phyloP scores from a whole-genome alignment of 169 alveolate species.

The Amoebophrya sp. region DNA sequence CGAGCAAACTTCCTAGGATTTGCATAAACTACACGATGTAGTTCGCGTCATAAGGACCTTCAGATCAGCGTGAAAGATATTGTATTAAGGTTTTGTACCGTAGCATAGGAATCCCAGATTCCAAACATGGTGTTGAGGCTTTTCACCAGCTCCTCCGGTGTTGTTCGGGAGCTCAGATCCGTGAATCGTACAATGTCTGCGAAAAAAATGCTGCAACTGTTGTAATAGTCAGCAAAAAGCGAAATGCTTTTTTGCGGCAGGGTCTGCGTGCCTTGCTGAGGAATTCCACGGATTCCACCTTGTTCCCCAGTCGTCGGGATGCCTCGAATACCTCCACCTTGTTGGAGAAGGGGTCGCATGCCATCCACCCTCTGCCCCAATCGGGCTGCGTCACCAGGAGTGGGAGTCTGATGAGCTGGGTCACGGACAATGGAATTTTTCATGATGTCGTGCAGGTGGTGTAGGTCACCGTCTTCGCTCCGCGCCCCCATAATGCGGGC shows the following conservation, averaged over 20 bases:
- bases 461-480: not conserved
- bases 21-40: no score
- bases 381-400: not conserved
- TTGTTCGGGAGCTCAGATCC: not conserved
- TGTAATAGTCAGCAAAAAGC: not conserved
- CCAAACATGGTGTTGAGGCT: not conserved
- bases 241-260: not conserved
- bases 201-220: not conserved
- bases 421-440: not conserved
- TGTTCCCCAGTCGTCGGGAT: not conserved
- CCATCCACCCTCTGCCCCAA: no score
- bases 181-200: not conserved
- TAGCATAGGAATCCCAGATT: no score
- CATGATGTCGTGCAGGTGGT: not conserved
- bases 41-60: no score
- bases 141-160: not conserved
- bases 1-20: no score
- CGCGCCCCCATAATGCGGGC: not conserved
- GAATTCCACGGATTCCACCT: not conserved
- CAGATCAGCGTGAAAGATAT: no score
- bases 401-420: not conserved
- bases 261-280: not conserved
- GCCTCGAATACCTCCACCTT: no score
- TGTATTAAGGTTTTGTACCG: no score
- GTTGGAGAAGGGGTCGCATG: no score